A percentile compares a stretch with the other conserved stretches of the same genome.
phyloP scores from a whole-genome alignment of 2,329 filamentous ascomycete genomes.

The Volutella citrinella region DNA sequence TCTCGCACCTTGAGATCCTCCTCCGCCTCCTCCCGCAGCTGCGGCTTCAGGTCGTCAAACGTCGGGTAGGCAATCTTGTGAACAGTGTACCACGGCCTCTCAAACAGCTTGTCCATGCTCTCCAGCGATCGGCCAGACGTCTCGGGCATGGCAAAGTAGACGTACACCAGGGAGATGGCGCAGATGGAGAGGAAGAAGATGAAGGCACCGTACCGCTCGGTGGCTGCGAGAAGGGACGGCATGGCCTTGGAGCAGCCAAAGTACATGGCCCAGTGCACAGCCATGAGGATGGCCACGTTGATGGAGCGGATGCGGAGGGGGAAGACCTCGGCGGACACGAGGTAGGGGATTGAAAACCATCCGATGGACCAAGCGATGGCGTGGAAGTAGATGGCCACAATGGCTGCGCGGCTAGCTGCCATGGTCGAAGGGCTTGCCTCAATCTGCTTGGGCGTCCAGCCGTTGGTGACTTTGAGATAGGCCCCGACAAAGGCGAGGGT shows the following conservation, averaged over 20 bases:
- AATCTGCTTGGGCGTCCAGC: slow-evolving; percentile 15
- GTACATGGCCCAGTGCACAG: slow-evolving; percentile 38
- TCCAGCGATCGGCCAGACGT: slow-evolving; percentile 28
- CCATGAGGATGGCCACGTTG: slow-evolving; percentile 40
- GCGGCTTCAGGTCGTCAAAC: slow-evolving; percentile 19
- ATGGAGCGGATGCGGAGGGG: slow-evolving; percentile 39
- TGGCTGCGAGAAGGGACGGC: slow-evolving; percentile 31
- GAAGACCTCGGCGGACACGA: slow-evolving; percentile 44
- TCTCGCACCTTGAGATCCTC: too few relatives aligned
- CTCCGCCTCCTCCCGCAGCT: too few relatives aligned
- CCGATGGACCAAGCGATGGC: slow-evolving; percentile 45
- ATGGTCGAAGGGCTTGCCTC: slow-evolving; percentile 16
- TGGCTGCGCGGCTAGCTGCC: slow-evolving; percentile 35
- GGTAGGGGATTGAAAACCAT: slow-evolving; percentile 44
- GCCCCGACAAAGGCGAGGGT: slow-evolving; percentile 28
- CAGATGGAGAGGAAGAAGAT: slow-evolving; percentile 28
- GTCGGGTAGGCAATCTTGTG: slow-evolving; percentile 27
- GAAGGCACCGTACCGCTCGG: slow-evolving; percentile 29
- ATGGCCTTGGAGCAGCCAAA: slow-evolving; percentile 33
- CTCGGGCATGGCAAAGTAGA: slow-evolving; percentile 32
- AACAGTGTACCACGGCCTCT: slow-evolving; percentile 27
- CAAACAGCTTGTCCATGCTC: slow-evolving; percentile 28
- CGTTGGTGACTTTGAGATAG: slow-evolving; percentile 28
- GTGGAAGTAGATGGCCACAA: slow-evolving; percentile 41
- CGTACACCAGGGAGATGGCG: slow-evolving; percentile 25